These are phyloP conservation scores for Thraustochytrium sp. DNA, from an alignment of 352 stramenopile genomes.

Conservation along the genomic window DNA sequence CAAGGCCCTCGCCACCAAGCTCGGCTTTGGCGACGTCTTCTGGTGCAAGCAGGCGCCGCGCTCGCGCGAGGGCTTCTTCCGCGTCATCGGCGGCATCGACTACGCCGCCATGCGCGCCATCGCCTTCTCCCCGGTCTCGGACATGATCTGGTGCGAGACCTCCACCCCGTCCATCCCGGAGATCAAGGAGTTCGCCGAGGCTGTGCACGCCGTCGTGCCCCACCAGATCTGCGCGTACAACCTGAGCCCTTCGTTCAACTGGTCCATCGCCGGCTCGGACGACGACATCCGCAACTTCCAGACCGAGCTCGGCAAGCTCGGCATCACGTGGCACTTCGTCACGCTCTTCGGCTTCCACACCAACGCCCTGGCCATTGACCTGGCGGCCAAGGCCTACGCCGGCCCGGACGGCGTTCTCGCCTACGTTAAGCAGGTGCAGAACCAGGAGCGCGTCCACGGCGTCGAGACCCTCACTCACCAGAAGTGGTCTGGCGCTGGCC, in stretches of 20 bases:
- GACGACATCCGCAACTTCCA: conserved; percentile 92
- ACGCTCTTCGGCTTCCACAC: conserved; percentile 96
- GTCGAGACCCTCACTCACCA: conserved; percentile 96
- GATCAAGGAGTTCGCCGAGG: conserved; percentile 84
- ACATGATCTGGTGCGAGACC: conserved; percentile 99
- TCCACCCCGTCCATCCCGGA: conserved; percentile 85
- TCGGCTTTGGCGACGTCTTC: conserved; percentile 66
- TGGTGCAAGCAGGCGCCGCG: conserved; percentile 93
- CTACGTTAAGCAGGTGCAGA: conserved; percentile 94
- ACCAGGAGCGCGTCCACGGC: conserved; percentile 77
- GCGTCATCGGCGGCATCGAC: conserved; percentile 86
- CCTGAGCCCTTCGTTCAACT: conserved; percentile 96
- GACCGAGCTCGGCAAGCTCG: conserved; percentile 84
- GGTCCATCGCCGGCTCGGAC: conserved; percentile 90
- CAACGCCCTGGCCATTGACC: conserved; percentile 89
- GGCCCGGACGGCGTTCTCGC: conserved; percentile 82
- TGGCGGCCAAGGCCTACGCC: conserved; percentile 83
- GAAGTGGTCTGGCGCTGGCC: conserved; percentile 92
- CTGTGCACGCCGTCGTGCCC: conserved; percentile 78
- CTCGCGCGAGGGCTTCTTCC: conserved; percentile 95
- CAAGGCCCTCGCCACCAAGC: conserved; percentile 66
- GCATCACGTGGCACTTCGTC: conserved; percentile 98
- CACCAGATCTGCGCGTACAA: conserved; percentile 98
- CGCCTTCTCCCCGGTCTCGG: conserved; percentile 87
- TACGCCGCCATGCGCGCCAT: conserved; percentile 91